Evolutionary conservation across 768 basidiomycete genomes (phyloP).

Genomic region (Mycena belliarum): DNA sequence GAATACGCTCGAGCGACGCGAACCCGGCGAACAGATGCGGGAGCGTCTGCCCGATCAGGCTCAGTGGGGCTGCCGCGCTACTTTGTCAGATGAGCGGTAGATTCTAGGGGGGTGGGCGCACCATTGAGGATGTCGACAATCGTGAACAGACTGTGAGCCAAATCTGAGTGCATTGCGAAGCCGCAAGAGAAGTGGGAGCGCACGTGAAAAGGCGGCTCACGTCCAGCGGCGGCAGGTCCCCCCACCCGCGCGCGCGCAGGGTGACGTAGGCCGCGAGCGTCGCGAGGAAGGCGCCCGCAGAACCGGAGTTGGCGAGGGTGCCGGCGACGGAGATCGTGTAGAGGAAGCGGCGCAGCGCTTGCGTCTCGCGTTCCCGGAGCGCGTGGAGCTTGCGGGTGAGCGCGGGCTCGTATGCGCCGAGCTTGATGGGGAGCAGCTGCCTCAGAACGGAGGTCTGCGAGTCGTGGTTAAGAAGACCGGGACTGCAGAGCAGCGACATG

Average conservation of each 20-base stretch:
- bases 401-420: conserved; percentile 7
- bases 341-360: conserved; percentile 3
- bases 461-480: too few relatives aligned
- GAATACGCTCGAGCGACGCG: conserved; percentile 1
- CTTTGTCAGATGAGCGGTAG: neutral
- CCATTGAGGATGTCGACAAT: conserved; percentile 2
- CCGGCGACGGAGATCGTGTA: neutral
- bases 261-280: conserved; percentile 7
- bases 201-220: conserved; percentile 12
- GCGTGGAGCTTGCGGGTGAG: neutral
- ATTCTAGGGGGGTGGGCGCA: neutral
- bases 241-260: conserved; percentile 6
- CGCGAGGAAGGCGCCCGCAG: conserved; percentile 1
- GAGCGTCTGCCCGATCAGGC: neutral
- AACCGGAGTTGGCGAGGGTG: conserved; percentile 1
- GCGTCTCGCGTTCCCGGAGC: conserved; percentile 4
- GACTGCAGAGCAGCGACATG: too few relatives aligned
- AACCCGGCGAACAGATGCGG: conserved; percentile 1
- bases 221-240: conserved; percentile 2
- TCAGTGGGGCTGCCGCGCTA: neutral
- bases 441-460: conserved; percentile 10
- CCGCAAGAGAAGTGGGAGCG: neutral
- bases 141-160: neutral
- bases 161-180: neutral
- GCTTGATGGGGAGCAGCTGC: conserved; percentile 15